Evolutionary conservation across 202 grass and related monocot species (phyloP), one percentile per base, ranked within the genome.

Genomic region (Panicum hallii): DNA sequence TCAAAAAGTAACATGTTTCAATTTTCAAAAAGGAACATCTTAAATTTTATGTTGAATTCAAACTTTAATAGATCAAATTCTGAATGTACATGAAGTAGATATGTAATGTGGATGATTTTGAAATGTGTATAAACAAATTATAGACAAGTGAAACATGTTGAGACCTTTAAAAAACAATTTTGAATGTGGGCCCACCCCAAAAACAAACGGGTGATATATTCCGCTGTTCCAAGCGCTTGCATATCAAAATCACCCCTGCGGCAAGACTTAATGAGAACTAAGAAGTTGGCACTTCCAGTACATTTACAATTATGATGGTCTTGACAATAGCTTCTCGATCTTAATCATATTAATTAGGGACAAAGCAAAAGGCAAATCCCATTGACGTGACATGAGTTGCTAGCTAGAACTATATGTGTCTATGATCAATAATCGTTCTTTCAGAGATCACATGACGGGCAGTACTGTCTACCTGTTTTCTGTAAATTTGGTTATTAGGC

Each of bases 371-470:
- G 12, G 12, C 48, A 79, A 74, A 79, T 80, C 53, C 6, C 52
- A 43, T 79, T 67, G 44, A 84, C 75, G 62, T 80, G 73, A 70
- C 62, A 68, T 48, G 42, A 50, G 20, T 61, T 76, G 70, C 69
- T 17, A 67, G 70, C 69, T 17, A 74, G 14, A 41, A 66, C 36
- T 20, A 48, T 30, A 17, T 17, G 28, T 32, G 60, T 9, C 28
- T 13, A 26, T 7, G 13, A 56, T 48, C 56, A 60, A 70, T 72
- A n/a, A 20, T 70, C 10, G 30, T 67, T 26, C 12, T 38, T 67
- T 81, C 47, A 55, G 34, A 48, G 7, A 52, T 49, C 28, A 61
- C 78, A 47, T 66, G 49, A 48, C 12, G 8, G 14, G 3, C 36
- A 3, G 38, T 4, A 5, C 40, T 38, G 19, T 11, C 0, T 30